Conservation (phyloP, 2,329 filamentous ascomycete species). For the Phaeomoniella chlamydospora region DNA sequence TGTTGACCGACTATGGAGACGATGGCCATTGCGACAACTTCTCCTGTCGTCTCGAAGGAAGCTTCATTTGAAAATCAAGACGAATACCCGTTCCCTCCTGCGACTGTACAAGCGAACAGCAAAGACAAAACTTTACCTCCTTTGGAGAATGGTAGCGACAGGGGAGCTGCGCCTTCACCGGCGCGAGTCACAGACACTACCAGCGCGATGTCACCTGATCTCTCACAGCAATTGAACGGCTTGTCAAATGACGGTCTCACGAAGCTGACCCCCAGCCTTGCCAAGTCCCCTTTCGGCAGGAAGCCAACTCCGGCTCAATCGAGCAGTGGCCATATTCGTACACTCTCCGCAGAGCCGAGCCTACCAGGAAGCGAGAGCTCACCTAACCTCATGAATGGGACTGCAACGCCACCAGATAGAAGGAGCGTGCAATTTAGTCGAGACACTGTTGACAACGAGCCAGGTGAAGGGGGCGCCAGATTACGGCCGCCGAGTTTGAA, state of each 20-base stretch:
- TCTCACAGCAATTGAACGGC: too few species aligned
- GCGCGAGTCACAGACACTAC: too few species aligned
- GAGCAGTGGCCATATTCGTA: not conserved
- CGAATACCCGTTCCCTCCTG: not conserved
- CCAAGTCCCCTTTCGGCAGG: not conserved
- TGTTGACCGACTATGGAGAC: too few species aligned
- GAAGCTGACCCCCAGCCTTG: not conserved
- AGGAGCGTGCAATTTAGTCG: slow-evolving; percentile 66
- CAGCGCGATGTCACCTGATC: too few species aligned
- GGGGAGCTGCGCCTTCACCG: too few species aligned
- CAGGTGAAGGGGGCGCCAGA: slow-evolving; percentile 32
- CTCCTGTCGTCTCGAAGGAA: too few species aligned
- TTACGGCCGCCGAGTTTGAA: slow-evolving; percentile 48
- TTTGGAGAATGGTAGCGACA: too few species aligned
- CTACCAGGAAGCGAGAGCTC: not conserved
- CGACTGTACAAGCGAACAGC: too few species aligned
- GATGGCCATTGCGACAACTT: too few species aligned
- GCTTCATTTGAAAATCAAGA: too few species aligned
- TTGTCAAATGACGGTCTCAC: too few species aligned
- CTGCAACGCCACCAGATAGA: slow-evolving; percentile 29
- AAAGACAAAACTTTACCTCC: too few species aligned
- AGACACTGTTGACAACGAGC: slow-evolving; percentile 33
- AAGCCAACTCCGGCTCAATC: not conserved
- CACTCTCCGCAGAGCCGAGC: not conserved
- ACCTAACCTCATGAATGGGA: slow-evolving; percentile 4